These are phyloP conservation scores for Escovopsis weberi DNA, from an alignment of 2,329 filamentous ascomycete species.

Conservation along the genomic window DNA sequence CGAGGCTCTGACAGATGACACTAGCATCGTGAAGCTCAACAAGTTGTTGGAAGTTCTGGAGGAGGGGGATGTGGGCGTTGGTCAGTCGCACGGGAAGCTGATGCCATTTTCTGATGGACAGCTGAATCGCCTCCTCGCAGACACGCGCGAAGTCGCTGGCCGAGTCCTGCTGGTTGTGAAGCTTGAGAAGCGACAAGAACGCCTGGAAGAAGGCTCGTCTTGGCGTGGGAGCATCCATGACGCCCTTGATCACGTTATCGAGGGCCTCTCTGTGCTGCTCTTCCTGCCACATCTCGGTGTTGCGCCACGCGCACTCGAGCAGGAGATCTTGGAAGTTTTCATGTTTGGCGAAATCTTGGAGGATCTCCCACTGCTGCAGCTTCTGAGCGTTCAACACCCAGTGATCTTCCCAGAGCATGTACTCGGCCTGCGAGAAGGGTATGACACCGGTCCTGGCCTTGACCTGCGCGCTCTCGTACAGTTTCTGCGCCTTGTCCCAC, in stretches of 20 bases:
- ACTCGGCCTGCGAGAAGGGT: constrained; percentile 90
- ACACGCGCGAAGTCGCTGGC: constrained; percentile 70
- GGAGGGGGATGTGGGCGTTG: constrained; percentile 82
- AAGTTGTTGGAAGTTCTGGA: constrained; percentile 96
- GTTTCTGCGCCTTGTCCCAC: constrained; percentile 96
- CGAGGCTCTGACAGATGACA: constrained; percentile 84
- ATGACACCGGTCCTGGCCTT: constrained; percentile 94
- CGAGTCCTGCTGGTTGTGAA: constrained; percentile 77
- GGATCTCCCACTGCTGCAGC: constrained; percentile 95
- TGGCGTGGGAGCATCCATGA: constrained; percentile 94
- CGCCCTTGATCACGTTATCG: constrained; percentile 86
- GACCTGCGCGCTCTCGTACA: constrained; percentile 94
- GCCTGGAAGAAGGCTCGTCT: constrained; percentile 93
- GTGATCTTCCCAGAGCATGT: constrained; percentile 99
- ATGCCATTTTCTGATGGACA: constrained; percentile 97
- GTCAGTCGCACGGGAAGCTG: constrained; percentile 90
- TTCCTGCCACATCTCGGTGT: constrained; percentile 87
- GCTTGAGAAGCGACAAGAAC: constrained; percentile 91
- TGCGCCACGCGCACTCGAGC: constrained; percentile 88
- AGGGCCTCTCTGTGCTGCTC: constrained; percentile 76
- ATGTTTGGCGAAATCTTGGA: constrained; percentile 95
- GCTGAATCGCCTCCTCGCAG: constrained; percentile 92
- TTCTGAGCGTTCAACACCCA: constrained; percentile 98
- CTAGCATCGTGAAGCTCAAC: constrained; percentile 96
- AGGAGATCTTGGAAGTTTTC: constrained; percentile 97